Percentiles rank a stretch among this genome's conserved stretches.
phyloP scores from a whole-genome alignment of 768 basidiomycete species.

The Lactifluus pinguis region DNA sequence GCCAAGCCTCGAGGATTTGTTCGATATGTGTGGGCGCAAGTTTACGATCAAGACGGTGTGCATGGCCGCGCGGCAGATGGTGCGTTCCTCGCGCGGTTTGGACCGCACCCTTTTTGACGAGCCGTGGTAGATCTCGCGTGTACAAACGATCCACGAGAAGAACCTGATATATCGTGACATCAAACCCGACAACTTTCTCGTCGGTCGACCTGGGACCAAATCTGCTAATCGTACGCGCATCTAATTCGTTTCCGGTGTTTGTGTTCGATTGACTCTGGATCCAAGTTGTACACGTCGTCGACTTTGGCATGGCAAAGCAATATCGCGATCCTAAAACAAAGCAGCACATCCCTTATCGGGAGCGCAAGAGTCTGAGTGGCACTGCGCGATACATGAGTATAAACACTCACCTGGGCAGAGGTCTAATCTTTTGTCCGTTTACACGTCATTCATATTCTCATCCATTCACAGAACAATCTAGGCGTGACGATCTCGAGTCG shows the following conservation, averaged over 20 bases:
- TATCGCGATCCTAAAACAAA: slow-evolving; percentile 99
- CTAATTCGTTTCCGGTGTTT: neutral
- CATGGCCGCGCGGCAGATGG: slow-evolving; percentile 98
- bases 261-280: neutral
- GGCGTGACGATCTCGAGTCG: slow-evolving; percentile 97
- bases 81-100: slow-evolving; percentile 26
- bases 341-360: slow-evolving; percentile 98
- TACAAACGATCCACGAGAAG: slow-evolving; percentile 98
- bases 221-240: slow-evolving; percentile 59
- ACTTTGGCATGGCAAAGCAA: slow-evolving; percentile 99
- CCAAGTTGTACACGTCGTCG: slow-evolving; percentile 84
- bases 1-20: slow-evolving; percentile 93
- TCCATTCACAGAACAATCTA: slow-evolving; percentile 61
- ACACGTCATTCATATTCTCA: slow-evolving; percentile 7
- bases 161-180: slow-evolving; percentile 99
- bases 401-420: slow-evolving; percentile 96
- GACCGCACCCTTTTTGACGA: neutral
- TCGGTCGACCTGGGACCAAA: slow-evolving; percentile 91
- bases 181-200: slow-evolving; percentile 98
- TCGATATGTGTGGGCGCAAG: slow-evolving; percentile 98
- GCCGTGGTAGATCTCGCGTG: slow-evolving; percentile 68
- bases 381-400: slow-evolving; percentile 99
- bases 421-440: slow-evolving; percentile 33
- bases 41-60: slow-evolving; percentile 98
- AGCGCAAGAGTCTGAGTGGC: slow-evolving; percentile 93